Percentiles rank a stretch among this genome's conserved stretches.
Evolutionary conservation across 768 basidiomycete species (phyloP).

Genomic region (Lactarius tabidus): DNA sequence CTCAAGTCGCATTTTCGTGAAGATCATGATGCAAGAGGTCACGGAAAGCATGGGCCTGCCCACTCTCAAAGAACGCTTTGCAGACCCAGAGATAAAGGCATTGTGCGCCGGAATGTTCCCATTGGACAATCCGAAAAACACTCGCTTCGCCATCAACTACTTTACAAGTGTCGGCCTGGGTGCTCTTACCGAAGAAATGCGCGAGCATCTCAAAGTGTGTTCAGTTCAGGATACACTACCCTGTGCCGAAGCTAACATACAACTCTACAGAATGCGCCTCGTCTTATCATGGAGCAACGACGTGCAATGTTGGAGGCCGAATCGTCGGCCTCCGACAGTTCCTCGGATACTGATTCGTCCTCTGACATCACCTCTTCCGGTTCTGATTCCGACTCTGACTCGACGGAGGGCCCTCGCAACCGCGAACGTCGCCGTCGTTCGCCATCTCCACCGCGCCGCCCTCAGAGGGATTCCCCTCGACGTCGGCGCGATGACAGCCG

Average conservation of each 20-base stretch:
- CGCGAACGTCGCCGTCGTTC: slow-evolving; percentile 31
- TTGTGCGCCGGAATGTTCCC: slow-evolving; percentile 89
- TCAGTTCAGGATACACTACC: slow-evolving; percentile 3
- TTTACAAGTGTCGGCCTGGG: slow-evolving; percentile 95
- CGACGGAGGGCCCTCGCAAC: slow-evolving; percentile 35
- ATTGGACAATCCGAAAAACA: slow-evolving; percentile 93
- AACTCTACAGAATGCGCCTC: slow-evolving; percentile 75
- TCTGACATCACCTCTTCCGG: slow-evolving; percentile 37
- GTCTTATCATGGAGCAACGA: slow-evolving; percentile 90
- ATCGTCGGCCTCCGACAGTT: slow-evolving; percentile 43
- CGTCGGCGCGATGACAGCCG: slow-evolving; percentile 25
- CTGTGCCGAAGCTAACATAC: slow-evolving; percentile 5
- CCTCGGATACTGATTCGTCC: slow-evolving; percentile 40
- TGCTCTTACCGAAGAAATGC: slow-evolving; percentile 90
- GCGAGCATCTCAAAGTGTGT: slow-evolving; percentile 87
- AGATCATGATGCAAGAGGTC: slow-evolving; percentile 94
- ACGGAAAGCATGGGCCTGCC: slow-evolving; percentile 92
- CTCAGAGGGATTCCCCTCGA: slow-evolving; percentile 26
- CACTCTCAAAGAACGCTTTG: slow-evolving; percentile 81
- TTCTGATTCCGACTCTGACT: slow-evolving; percentile 37
- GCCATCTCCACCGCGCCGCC: slow-evolving; percentile 34
- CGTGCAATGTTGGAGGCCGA: slow-evolving; percentile 79
- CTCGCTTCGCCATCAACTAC: slow-evolving; percentile 95
- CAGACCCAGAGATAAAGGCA: slow-evolving; percentile 73
- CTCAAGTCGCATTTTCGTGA: slow-evolving; percentile 93